These are phyloP conservation scores for Alternaria sp. DNA, from an alignment of 2,329 filamentous ascomycete species.

Conservation along the genomic window DNA sequence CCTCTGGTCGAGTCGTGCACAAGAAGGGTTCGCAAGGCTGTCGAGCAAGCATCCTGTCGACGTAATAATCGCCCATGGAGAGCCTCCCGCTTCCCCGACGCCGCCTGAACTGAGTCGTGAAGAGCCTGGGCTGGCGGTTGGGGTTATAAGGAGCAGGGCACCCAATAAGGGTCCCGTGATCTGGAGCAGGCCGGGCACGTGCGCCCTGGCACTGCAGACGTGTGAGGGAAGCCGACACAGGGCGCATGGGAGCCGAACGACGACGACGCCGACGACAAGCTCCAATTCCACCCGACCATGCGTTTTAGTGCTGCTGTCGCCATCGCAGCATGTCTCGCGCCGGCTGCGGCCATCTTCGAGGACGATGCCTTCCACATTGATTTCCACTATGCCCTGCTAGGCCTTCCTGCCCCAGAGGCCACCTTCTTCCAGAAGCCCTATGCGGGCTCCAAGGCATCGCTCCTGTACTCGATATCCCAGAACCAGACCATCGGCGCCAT, in stretches of 20 bases:
- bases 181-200: conserved; percentile 3
- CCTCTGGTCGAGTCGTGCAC: conserved; percentile 18
- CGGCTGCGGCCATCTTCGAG: conserved; percentile 74
- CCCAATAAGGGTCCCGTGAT: neutral
- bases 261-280: conserved; percentile 6
- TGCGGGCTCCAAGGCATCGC: conserved; percentile 79
- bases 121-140: neutral
- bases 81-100: neutral
- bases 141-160: conserved; percentile 3
- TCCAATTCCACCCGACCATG: conserved; percentile 38
- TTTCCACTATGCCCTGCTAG: conserved; percentile 89
- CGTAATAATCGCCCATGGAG: neutral
- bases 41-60: neutral
- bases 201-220: neutral
- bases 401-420: conserved; percentile 77
- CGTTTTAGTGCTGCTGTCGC: conserved; percentile 44
- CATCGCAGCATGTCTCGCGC: conserved; percentile 53
- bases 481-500: conserved; percentile 83
- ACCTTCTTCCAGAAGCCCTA: conserved; percentile 95
- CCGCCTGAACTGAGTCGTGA: conserved; percentile 1
- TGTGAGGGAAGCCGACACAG: neutral
- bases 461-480: conserved; percentile 91
- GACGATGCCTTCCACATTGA: conserved; percentile 93
- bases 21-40: conserved; percentile 8
- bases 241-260: neutral